phyloP scores from a whole-genome alignment of 257 asterid species.

The Ophiorrhiza pumila region DNA sequence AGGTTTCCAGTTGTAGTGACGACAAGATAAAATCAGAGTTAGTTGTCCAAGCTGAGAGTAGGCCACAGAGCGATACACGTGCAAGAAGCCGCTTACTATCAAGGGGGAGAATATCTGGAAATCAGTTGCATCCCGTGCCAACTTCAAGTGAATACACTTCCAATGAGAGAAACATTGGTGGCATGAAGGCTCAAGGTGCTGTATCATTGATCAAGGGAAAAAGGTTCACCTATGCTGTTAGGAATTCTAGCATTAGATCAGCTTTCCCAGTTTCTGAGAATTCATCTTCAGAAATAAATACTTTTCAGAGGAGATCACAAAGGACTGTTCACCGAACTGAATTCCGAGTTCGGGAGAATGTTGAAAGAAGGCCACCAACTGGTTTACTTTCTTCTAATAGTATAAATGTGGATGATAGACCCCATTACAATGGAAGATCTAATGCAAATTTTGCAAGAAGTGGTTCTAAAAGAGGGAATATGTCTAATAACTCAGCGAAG shows the following conservation, averaged over 20 bases:
- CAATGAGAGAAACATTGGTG: slow-evolving; percentile 41
- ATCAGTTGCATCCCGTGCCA: slow-evolving; percentile 33
- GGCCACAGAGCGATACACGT: slow-evolving; percentile 30
- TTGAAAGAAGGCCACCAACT: slow-evolving; percentile 48
- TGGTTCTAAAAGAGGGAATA: slow-evolving; percentile 70
- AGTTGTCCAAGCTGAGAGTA: slow-evolving; percentile 38
- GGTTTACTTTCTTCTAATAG: slow-evolving; percentile 30
- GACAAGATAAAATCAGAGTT: slow-evolving; percentile 28
- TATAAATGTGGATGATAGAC: slow-evolving; percentile 39
- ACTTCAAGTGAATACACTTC: slow-evolving; percentile 33
- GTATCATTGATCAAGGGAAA: slow-evolving; percentile 60
- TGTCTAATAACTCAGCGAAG: slow-evolving; percentile 46
- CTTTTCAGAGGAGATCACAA: slow-evolving; percentile 64
- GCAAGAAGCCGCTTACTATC: slow-evolving; percentile 29
- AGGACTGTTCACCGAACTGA: slow-evolving; percentile 69
- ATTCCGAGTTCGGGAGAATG: slow-evolving; percentile 67
- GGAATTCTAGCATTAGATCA: slow-evolving; percentile 47
- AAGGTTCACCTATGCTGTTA: slow-evolving; percentile 65
- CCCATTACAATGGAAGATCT: slow-evolving; percentile 42
- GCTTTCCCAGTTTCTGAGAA: slow-evolving; percentile 36
- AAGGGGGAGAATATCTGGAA: slow-evolving; percentile 41
- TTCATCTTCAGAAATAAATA: slow-evolving; percentile 43
- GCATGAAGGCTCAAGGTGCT: slow-evolving; percentile 44
- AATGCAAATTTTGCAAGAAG: slow-evolving; percentile 49
- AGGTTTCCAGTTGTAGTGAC: slow-evolving; percentile 31